Evolutionary conservation across 2,329 filamentous ascomycete species (phyloP).

Genomic region (Aureobasidium zeae): DNA sequence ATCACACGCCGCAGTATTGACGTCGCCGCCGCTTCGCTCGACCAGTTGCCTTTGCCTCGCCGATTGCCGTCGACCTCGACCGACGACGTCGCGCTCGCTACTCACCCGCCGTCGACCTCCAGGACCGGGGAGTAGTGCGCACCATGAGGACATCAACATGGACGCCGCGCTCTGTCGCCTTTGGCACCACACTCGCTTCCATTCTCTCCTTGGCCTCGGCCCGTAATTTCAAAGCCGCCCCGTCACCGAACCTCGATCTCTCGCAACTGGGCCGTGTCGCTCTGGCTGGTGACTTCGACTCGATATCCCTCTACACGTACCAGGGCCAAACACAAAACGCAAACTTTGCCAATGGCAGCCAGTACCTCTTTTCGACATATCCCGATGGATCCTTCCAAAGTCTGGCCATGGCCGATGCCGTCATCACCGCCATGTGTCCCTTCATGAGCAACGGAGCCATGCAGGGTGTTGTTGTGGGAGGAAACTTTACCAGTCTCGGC

Average conservation of each 20-base stretch:
- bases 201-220: conserved; percentile 4
- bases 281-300: conserved; percentile 80
- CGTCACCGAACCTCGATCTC: conserved; percentile 67
- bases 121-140: conserved; percentile 14
- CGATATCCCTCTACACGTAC: conserved; percentile 82
- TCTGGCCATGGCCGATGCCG: conserved; percentile 62
- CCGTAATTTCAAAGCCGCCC: conserved; percentile 47
- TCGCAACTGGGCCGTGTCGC: conserved; percentile 71
- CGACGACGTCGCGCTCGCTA: not conserved
- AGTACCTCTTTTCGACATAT: conserved; percentile 69
- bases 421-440: conserved; percentile 81
- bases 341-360: conserved; percentile 64
- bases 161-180: conserved; percentile 17
- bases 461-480: conserved; percentile 73
- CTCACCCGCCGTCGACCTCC: conserved; percentile 9
- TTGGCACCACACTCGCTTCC: conserved; percentile 15
- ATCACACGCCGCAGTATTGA: conserved; percentile 1
- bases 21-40: not conserved
- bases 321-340: conserved; percentile 64
- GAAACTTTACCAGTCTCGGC: conserved; percentile 89
- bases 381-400: conserved; percentile 77
- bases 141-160: conserved; percentile 15
- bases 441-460: conserved; percentile 60
- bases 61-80: not conserved
- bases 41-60: not conserved